A percentile compares a stretch with the other conserved stretches of the same genome.
Evolutionary conservation across 176 grass and related monocot species (phyloP).

Genomic region (Bolboschoenus planiculmis): DNA sequence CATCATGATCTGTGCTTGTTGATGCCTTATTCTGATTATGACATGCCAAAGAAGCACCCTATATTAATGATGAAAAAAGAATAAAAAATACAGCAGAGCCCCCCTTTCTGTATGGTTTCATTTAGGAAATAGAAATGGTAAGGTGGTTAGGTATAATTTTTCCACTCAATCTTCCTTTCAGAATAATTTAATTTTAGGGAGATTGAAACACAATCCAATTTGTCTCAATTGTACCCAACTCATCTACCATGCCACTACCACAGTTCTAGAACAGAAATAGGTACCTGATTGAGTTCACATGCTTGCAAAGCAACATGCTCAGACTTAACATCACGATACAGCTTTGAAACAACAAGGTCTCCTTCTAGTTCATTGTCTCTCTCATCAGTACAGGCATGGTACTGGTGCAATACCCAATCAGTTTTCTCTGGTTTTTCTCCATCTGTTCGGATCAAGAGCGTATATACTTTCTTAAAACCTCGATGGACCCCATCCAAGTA

Average conservation of each 20-base stretch:
- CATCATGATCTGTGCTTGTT: constrained; percentile 6
- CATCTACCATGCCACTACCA: not conserved
- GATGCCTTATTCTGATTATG: not conserved
- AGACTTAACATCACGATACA: constrained; percentile 34
- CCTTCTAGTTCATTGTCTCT: constrained; percentile 17
- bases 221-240: not conserved
- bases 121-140: not conserved
- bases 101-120: not conserved
- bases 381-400: constrained; percentile 31
- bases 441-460: constrained; percentile 19
- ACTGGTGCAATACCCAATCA: constrained; percentile 63
- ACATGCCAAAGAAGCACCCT: constrained; percentile 31
- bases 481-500: constrained; percentile 36
- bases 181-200: not conserved
- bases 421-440: constrained; percentile 27
- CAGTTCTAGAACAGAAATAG: not conserved
- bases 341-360: constrained; percentile 65
- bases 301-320: not conserved
- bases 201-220: not conserved
- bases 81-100: not conserved
- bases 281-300: not conserved
- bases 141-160: not conserved
- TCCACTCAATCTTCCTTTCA: not conserved
- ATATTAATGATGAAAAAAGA: not conserved
- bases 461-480: constrained; percentile 59